These are phyloP conservation scores for Scleroderma citrinum DNA, from an alignment of 768 basidiomycete genomes.

Conservation along the genomic window DNA sequence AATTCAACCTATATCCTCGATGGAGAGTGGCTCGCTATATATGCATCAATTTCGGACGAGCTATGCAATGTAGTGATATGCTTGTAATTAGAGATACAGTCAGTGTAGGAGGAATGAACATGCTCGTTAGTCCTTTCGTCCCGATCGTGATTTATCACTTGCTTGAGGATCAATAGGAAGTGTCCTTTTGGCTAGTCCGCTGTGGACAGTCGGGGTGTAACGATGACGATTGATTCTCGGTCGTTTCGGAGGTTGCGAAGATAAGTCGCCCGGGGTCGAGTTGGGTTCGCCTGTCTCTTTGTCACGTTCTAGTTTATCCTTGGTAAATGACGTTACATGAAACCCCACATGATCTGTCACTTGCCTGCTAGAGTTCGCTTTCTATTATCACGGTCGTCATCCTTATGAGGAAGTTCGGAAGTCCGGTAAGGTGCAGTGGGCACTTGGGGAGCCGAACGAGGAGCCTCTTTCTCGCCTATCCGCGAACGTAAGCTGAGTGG, in stretches of 20 bases:
- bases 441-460: conserved; percentile 35
- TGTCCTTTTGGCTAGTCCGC: conserved; percentile 51
- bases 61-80: conserved; percentile 16
- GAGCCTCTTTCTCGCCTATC: conserved; percentile 54
- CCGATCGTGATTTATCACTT: conserved; percentile 46
- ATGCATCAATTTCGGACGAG: conserved; percentile 8
- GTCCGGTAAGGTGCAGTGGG: conserved; percentile 39
- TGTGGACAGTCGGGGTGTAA: conserved; percentile 30
- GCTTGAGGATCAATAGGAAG: conserved; percentile 60
- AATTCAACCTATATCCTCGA: conserved; percentile 10
- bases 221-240: conserved; percentile 53
- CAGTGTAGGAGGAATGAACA: conserved; percentile 1
- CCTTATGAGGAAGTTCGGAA: conserved; percentile 38
- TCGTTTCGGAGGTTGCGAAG: conserved; percentile 48
- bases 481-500: conserved; percentile 46
- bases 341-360: conserved; percentile 12
- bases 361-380: conserved; percentile 69
- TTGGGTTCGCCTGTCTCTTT: conserved; percentile 42
- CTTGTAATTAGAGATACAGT: conserved; percentile 8
- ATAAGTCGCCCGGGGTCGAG: conserved; percentile 32
- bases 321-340: conserved; percentile 2
- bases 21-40: conserved; percentile 5
- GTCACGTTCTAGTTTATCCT: conserved; percentile 49
- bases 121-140: conserved; percentile 47
- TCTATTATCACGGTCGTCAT: conserved; percentile 62